These are phyloP conservation scores for Plicaturopsis crispa DNA, from an alignment of 768 basidiomycete species.

Conservation along the genomic window DNA sequence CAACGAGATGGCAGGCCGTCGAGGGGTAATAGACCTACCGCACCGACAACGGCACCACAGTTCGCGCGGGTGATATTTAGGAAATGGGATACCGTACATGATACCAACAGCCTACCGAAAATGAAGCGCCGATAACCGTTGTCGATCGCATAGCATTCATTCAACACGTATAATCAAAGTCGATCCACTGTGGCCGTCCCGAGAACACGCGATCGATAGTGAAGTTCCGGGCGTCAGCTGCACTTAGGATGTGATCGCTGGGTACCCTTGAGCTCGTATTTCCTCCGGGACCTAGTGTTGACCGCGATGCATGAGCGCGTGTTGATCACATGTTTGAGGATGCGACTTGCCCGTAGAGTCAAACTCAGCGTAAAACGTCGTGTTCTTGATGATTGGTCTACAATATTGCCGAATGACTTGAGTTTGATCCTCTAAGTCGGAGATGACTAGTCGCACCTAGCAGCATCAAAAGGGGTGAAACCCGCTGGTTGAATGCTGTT, in stretches of 20 bases:
- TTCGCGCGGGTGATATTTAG: too few species aligned
- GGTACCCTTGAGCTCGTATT: constrained; percentile 33
- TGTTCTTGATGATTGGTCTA: constrained; percentile 40
- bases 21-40: too few species aligned
- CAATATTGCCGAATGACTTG: background rate
- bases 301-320: background rate
- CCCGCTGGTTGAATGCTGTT: constrained; percentile 42
- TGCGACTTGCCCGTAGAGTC: constrained; percentile 35
- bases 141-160: constrained; percentile 7
- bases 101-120: too few species aligned
- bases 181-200: constrained; percentile 47
- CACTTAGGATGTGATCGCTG: constrained; percentile 39
- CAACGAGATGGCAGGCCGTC: too few species aligned
- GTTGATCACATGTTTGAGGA: background rate
- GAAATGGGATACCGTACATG: too few species aligned
- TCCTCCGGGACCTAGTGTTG: constrained; percentile 44
- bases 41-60: too few species aligned
- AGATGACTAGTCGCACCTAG: constrained; percentile 21
- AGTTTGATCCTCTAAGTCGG: background rate
- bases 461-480: constrained; percentile 39
- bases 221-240: constrained; percentile 30
- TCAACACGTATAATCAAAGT: constrained; percentile 37
- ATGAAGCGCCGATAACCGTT: too few species aligned
- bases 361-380: constrained; percentile 54
- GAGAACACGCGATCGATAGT: constrained; percentile 44